Conservation (phyloP, 805 yeast genomes). For the Metschnikowia reukaufii region DNA sequence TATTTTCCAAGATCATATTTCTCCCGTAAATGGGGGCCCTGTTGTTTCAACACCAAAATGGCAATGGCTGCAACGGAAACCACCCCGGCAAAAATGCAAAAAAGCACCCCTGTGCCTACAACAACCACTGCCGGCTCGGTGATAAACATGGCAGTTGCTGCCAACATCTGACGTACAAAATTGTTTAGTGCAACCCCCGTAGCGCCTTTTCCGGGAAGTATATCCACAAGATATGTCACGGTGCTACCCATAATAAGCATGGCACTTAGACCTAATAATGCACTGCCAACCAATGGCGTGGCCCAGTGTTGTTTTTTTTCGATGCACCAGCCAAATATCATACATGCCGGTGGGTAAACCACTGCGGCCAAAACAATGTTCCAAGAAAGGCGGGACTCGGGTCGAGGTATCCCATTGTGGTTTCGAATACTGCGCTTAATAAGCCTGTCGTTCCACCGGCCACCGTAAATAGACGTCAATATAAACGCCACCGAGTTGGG, state of each 20-base stretch:
- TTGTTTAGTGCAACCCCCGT: conserved; percentile 86
- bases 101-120: conserved; percentile 70
- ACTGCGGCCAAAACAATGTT: conserved; percentile 67
- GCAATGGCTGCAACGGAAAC: conserved; percentile 44
- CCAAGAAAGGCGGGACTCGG: conserved; percentile 78
- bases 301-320: conserved; percentile 72
- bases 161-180: conserved; percentile 67
- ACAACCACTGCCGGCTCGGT: conserved; percentile 69
- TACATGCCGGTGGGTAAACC: conserved; percentile 59
- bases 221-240: conserved; percentile 77
- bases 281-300: conserved; percentile 77
- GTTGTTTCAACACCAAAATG: conserved; percentile 48
- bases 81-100: conserved; percentile 63
- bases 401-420: conserved; percentile 64
- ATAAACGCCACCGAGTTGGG: conserved; percentile 82
- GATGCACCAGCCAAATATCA: conserved; percentile 86
- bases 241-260: conserved; percentile 84
- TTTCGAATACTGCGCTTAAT: conserved; percentile 49
- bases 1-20: conserved; percentile 56
- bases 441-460: conserved; percentile 71
- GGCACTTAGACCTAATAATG: conserved; percentile 76
- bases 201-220: conserved; percentile 84
- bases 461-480: conserved; percentile 73
- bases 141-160: conserved; percentile 73
- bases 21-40: conserved; percentile 64